phyloP scores from a whole-genome alignment of 352 stramenopile genomes.

The Globisporangium acanthophoron region DNA sequence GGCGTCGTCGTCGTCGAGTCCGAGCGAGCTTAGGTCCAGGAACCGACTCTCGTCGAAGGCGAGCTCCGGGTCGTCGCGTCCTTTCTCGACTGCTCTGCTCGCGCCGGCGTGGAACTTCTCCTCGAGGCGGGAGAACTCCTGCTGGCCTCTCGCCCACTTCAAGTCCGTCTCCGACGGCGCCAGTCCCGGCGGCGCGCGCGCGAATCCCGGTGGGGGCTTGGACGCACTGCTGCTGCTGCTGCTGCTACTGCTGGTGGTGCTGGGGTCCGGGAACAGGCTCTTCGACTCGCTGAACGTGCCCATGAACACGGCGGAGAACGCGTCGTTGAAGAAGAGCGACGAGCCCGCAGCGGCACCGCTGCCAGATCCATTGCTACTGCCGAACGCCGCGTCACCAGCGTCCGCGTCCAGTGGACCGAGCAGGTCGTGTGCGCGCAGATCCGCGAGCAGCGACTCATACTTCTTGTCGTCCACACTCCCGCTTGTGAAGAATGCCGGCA shows the following conservation, averaged over 20 bases:
- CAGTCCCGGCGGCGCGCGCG: conserved; percentile 43
- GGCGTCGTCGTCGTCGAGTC: conserved; percentile 67
- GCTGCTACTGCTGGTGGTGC: neutral
- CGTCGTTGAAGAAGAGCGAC: conserved; percentile 83
- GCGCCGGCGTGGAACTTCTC: conserved; percentile 30
- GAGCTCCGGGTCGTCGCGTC: conserved; percentile 41
- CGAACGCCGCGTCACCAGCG: conserved; percentile 3
- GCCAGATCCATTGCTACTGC: conserved; percentile 1
- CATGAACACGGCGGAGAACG: conserved; percentile 82
- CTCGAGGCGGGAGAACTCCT: conserved; percentile 64
- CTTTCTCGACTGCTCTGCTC: conserved; percentile 1
- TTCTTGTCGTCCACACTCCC: conserved; percentile 81
- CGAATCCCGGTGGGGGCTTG: conserved; percentile 50
- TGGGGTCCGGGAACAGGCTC: conserved; percentile 5
- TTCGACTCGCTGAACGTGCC: conserved; percentile 59
- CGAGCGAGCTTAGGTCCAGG: conserved; percentile 50
- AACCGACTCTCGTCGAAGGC: conserved; percentile 62
- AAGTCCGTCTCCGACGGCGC: conserved; percentile 58
- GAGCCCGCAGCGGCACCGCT: conserved; percentile 24
- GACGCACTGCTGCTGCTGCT: conserved; percentile 5
- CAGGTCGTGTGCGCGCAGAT: conserved; percentile 80
- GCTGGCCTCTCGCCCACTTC: conserved; percentile 74
- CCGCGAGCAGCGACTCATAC: conserved; percentile 81
- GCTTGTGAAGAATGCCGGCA: conserved; percentile 78
- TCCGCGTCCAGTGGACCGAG: conserved; percentile 55